A percentile compares a stretch with the other conserved stretches of the same genome.
Evolutionary conservation across 345 rosid genomes (phyloP).

Genomic region (Eucalyptus erythrocorys): DNA sequence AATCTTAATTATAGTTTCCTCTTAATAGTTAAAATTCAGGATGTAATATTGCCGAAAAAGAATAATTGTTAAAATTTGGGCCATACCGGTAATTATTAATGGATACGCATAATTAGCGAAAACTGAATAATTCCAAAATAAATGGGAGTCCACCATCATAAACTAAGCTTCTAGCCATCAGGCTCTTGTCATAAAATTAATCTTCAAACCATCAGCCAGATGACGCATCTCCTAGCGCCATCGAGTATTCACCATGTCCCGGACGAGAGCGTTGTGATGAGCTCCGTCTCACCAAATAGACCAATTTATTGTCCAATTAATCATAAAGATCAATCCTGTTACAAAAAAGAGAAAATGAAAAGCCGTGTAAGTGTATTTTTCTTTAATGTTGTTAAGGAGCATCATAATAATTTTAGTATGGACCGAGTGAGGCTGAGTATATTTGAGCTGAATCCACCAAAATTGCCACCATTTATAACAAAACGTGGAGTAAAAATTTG

Average conservation of each 20-base stretch:
- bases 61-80: not conserved
- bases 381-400: not conserved
- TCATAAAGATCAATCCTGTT: not conserved
- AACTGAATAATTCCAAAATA: too few relatives aligned
- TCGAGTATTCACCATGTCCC: not conserved
- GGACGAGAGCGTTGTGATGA: not conserved
- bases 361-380: not conserved
- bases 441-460: not conserved
- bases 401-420: too few relatives aligned
- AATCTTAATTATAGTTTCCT: not conserved
- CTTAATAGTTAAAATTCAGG: not conserved
- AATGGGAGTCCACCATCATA: too few relatives aligned
- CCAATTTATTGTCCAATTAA: too few relatives aligned
- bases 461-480: not conserved
- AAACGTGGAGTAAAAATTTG: not conserved
- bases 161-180: not conserved
- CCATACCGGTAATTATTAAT: too few relatives aligned
- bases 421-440: not conserved
- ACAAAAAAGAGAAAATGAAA: not conserved
- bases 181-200: not conserved
- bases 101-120: too few relatives aligned
- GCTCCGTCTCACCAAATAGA: too few relatives aligned
- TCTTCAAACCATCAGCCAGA: not conserved
- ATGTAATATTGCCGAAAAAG: not conserved
- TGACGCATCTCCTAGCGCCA: not conserved